A percentile compares a stretch with the other conserved stretches of the same genome.
Conservation (phyloP, 1,284 basidiomycete species). For the Fomitiporia mediterranea region DNA sequence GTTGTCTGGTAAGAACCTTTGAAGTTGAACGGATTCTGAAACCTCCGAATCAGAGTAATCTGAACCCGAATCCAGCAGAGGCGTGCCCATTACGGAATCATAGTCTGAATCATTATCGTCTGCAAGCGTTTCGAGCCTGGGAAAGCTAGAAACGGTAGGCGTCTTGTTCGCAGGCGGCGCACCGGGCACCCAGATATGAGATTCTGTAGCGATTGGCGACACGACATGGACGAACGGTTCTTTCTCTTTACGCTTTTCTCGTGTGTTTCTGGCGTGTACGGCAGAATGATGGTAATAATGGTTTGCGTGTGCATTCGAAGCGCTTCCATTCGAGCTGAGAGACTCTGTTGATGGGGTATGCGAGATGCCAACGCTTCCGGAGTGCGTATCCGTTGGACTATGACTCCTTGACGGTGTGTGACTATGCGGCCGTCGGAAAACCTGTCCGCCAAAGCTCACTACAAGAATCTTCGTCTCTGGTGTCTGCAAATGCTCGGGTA, state of each 20-base stretch:
- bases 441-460: conserved; percentile 76
- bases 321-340: conserved; percentile 1
- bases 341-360: conserved; percentile 16
- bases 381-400: conserved; percentile 24
- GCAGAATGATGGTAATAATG: not conserved
- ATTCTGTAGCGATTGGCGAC: conserved; percentile 26
- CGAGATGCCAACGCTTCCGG: not conserved
- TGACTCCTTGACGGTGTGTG: conserved; percentile 34
- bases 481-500: conserved; percentile 50
- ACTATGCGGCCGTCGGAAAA: conserved; percentile 55
- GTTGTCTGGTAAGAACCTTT: conserved; percentile 59
- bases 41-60: conserved; percentile 19
- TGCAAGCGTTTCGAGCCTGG: not conserved
- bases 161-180: conserved; percentile 38
- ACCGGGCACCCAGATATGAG: conserved; percentile 38
- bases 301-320: too few species aligned
- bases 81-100: conserved; percentile 11
- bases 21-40: conserved; percentile 27
- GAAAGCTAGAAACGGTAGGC: conserved; percentile 15
- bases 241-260: not conserved
- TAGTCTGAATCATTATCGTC: conserved; percentile 13
- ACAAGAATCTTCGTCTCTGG: conserved; percentile 55
- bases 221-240: conserved; percentile 12
- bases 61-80: not conserved
- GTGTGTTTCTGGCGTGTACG: not conserved